phyloP scores from a whole-genome alignment of 805 yeast species.

The Wickerhamomyces ciferrii region DNA sequence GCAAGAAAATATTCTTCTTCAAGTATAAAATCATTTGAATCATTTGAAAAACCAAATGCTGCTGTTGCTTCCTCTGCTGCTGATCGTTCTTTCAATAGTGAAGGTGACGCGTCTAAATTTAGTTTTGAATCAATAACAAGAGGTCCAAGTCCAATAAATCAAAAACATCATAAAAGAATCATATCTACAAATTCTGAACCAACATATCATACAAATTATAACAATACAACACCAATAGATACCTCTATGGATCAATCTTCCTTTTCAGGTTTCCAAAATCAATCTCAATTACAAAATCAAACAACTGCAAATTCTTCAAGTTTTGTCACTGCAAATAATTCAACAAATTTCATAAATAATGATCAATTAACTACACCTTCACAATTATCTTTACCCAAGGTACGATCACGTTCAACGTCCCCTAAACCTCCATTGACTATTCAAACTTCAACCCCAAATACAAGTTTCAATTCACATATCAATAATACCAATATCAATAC shows the following conservation, averaged over 20 bases:
- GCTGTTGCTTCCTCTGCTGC: slow-evolving; percentile 4
- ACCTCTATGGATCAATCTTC: not conserved
- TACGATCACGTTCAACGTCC: slow-evolving; percentile 4
- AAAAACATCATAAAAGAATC: not conserved
- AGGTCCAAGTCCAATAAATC: slow-evolving; percentile 2
- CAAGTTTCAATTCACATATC: not conserved
- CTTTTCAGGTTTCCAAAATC: not conserved
- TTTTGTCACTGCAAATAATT: slow-evolving; percentile 6
- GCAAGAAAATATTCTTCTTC: slow-evolving; percentile 12
- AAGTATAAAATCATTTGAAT: slow-evolving; percentile 9
- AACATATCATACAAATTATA: not conserved
- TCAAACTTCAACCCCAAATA: slow-evolving; percentile 11
- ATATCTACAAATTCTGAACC: not conserved
- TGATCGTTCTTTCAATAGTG: not conserved
- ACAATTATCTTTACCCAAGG: slow-evolving; percentile 14
- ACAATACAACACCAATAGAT: not conserved
- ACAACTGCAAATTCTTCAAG: not conserved
- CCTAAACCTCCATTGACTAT: slow-evolving; percentile 5
- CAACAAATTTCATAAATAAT: not conserved
- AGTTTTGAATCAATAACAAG: slow-evolving; percentile 9
- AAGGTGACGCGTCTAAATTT: slow-evolving; percentile 13
- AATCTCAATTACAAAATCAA: not conserved
- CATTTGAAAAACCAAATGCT: not conserved
- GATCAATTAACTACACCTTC: slow-evolving; percentile 7
- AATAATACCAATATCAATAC: not conserved